Conservation (phyloP, 2,329 filamentous ascomycete species). For the Coniochaeta ligniaria region DNA sequence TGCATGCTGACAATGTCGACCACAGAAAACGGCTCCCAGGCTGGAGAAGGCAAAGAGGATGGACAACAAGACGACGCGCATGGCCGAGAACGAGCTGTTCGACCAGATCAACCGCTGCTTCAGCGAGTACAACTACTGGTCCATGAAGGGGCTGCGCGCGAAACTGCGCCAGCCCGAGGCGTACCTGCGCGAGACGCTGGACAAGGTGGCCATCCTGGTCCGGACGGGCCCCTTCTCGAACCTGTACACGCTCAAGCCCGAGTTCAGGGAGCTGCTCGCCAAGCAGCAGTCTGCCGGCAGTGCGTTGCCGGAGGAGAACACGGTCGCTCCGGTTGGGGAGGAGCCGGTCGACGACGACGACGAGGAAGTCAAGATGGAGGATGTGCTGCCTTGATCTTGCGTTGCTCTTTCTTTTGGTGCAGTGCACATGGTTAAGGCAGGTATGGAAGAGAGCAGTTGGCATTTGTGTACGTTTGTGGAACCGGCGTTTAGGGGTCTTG, state of each 20-base stretch:
- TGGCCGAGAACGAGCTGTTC: conserved; percentile 80
- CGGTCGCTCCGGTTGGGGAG: conserved; percentile 31
- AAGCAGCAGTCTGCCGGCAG: conserved; percentile 36
- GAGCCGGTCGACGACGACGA: conserved; percentile 57
- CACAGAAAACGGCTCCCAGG: conserved; percentile 44
- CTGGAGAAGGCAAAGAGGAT: conserved; percentile 52
- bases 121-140: conserved; percentile 83
- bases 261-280: conserved; percentile 40
- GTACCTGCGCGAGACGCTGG: conserved; percentile 81
- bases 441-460: not conserved
- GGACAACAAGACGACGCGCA: conserved; percentile 82
- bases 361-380: conserved; percentile 69
- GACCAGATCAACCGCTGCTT: conserved; percentile 81
- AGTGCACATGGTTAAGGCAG: not conserved
- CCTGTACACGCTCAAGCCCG: conserved; percentile 72
- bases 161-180: conserved; percentile 80
- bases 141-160: conserved; percentile 77
- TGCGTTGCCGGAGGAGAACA: conserved; percentile 23
- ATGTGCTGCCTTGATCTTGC: conserved; percentile 37
- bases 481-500: conserved; percentile 4
- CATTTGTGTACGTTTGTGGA: not conserved
- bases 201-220: conserved; percentile 75
- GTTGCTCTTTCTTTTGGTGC: not conserved
- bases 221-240: conserved; percentile 80
- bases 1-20: conserved; percentile 4